Base-by-base conservation (phyloP, 1,284 basidiomycete species). In the Boletus albobrunnescens region DNA sequence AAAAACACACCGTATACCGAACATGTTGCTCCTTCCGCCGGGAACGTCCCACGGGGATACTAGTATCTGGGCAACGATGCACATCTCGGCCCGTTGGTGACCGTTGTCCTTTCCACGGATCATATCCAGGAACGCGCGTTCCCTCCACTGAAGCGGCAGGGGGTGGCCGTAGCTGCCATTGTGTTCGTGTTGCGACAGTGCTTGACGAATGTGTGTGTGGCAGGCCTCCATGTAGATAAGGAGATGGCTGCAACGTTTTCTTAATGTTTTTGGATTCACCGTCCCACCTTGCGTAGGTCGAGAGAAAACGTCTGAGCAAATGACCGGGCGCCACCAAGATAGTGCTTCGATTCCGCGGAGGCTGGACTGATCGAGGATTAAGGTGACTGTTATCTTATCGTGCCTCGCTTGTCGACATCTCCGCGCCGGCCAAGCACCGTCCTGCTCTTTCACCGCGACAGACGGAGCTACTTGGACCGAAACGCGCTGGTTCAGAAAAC, bases 341-440 rank as follows among this genome's bases (percentile, higher is more conserved):
- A 16, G 14, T 40, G 42, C 33, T 44, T 49, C 36, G 44, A 52
- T 49, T 49, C 63, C 63, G 60, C 62, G 63, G 59, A 60, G 44
- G 43, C 37, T 41, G 36, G 14, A 11, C 23, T 35, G 61, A 56
- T 63, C 48, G 42, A 57, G 42, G 46, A 24, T 36, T 45, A 51
- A 44, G 35, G 26, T 30, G 45, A 56, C 53, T 50, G 47, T 38
- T 60, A 64, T 63, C 58, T 59, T 63, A 59, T 61, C 58, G 38
- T 36, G 11, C 35, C 46, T 51, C 36, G 33, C 47, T 20, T 37
- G 6, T 44, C 36, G 23, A 49, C 39, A 16, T 52, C 47, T 4
- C 49, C 61, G 59, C 37, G 47, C 61, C 61, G 51, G 38, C 38
- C 53, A 62, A 59, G 49, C 46, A 40, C 59, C 59, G 33, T 41